A percentile compares a stretch with the other conserved stretches of the same genome.
phyloP scores from a whole-genome alignment of 2,329 filamentous ascomycete species.

The Diplodia intermedia region DNA sequence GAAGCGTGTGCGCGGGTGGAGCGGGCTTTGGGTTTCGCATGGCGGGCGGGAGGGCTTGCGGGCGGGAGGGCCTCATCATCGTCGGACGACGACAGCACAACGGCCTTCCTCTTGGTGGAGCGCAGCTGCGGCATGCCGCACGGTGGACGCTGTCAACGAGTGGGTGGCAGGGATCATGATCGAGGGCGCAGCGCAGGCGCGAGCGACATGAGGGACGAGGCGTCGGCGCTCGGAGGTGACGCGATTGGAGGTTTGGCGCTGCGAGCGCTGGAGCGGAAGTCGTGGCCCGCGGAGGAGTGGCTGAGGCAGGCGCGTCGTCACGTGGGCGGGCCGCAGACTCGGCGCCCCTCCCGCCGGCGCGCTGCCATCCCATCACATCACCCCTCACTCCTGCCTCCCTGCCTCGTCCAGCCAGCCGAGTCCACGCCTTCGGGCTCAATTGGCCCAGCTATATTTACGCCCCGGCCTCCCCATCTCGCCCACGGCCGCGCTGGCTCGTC shows the following conservation, averaged over 20 bases:
- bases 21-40: background rate
- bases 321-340: background rate
- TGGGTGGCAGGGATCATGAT: slow-evolving; percentile 43
- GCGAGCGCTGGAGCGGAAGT: slow-evolving; percentile 4
- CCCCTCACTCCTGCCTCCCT: slow-evolving; percentile 9
- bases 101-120: slow-evolving; percentile 47
- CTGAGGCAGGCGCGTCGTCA: background rate
- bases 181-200: slow-evolving; percentile 22
- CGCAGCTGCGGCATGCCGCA: slow-evolving; percentile 47
- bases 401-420: slow-evolving; percentile 12
- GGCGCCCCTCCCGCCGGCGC: background rate
- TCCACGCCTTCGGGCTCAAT: slow-evolving; percentile 17
- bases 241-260: slow-evolving; percentile 13
- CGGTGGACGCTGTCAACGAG: slow-evolving; percentile 34
- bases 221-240: slow-evolving; percentile 15
- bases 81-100: slow-evolving; percentile 44
- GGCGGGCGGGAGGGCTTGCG: slow-evolving; percentile 33
- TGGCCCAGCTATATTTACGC: slow-evolving; percentile 12
- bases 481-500: slow-evolving; percentile 21
- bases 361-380: slow-evolving; percentile 5
- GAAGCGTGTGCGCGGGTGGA: slow-evolving; percentile 12
- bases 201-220: slow-evolving; percentile 33
- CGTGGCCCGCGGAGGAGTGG: background rate
- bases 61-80: slow-evolving; percentile 40
- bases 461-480: slow-evolving; percentile 8